phyloP scores from a whole-genome alignment of 2,329 filamentous ascomycete species.

The Sporothrix brunneoviolacea region DNA sequence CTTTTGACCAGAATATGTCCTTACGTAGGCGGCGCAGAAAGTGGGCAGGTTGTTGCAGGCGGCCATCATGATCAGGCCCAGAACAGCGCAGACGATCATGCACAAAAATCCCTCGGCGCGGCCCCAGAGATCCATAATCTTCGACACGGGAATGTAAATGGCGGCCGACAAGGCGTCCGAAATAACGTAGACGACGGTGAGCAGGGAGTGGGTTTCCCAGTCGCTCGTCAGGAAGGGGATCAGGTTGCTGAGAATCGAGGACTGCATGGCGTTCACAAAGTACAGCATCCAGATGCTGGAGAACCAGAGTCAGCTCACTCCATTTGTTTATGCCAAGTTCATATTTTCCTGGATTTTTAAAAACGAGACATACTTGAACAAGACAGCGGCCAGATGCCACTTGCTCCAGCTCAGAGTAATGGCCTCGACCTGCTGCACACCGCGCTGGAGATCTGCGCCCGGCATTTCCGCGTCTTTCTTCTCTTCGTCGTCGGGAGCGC shows the following conservation, averaged over 20 bases:
- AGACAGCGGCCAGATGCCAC: background rate
- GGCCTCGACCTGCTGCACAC: conserved; percentile 5
- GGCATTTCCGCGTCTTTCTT: conserved; percentile 1
- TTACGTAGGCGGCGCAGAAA: conserved; percentile 44
- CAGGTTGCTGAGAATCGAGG: conserved; percentile 2
- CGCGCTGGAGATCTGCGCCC: background rate
- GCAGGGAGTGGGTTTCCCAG: background rate
- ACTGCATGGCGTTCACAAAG: conserved; percentile 7
- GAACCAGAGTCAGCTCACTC: too few species aligned
- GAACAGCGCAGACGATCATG: conserved; percentile 35
- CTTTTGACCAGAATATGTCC: too few species aligned
- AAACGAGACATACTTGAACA: background rate
- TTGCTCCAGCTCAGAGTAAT: conserved; percentile 5
- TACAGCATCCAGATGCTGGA: conserved; percentile 2
- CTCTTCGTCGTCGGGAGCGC: too few species aligned
- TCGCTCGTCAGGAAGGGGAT: conserved; percentile 1
- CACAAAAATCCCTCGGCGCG: conserved; percentile 38
- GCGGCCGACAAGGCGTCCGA: conserved; percentile 1
- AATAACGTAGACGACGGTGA: background rate
- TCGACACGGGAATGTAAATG: conserved; percentile 45
- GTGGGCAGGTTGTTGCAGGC: conserved; percentile 46
- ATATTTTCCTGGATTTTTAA: too few species aligned
- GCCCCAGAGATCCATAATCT: conserved; percentile 43
- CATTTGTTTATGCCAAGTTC: too few species aligned
- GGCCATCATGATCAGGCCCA: conserved; percentile 54